Evolutionary conservation across 257 asterid genomes (phyloP), one percentile per base, ranked within the genome.

Genomic region (Solanum medicagineum): DNA sequence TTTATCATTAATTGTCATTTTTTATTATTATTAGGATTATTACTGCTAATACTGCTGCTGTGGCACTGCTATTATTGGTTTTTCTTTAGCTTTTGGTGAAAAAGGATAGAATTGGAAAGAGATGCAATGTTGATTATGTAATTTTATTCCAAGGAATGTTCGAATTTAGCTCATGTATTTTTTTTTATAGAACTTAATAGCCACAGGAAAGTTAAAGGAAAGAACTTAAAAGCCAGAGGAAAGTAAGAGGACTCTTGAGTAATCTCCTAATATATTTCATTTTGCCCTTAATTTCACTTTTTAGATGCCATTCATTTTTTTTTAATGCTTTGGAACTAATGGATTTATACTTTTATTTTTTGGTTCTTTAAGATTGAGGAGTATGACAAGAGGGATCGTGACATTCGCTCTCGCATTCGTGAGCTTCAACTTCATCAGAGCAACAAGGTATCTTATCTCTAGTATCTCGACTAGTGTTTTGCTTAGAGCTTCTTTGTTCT

Each of bases 391-490:
- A 88, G 73, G 81, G 87, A 88, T 87, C 91, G 80, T 56, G 92
- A 84, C 42, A 66, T 88, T 69, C 88, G 86, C 80, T 85, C 92
- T 70, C 90, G 88, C 70, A 91, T 96, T 81, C 93, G 86, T 68
- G 98, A 90, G 49, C 89, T 95, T 84, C 93, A 89, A 77, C 92
- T 89, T 91, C 89, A 96, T 89, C 91, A 90, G 88, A 87, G 24
- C 74, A 92, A 94, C 87, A 95, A 92, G 97, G 99, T 94, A 66
- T 55, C 59, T 7, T 57, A 57, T 16, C 22, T 79, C 66, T 79
- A 79, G 20, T 53, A 54, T 77, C 49, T 77, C 10, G 7, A 49
- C 24, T 26, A 51, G 15, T 77, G 63, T 77, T 49, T 40, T 71
- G 15, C 80, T 73, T 73, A n/a, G 57, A 44, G 56, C 20, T 44